A percentile compares a stretch with the other conserved stretches of the same genome.
Conservation (phyloP, 2,329 filamentous ascomycete genomes). For the Aphanoascus verrucosus region DNA sequence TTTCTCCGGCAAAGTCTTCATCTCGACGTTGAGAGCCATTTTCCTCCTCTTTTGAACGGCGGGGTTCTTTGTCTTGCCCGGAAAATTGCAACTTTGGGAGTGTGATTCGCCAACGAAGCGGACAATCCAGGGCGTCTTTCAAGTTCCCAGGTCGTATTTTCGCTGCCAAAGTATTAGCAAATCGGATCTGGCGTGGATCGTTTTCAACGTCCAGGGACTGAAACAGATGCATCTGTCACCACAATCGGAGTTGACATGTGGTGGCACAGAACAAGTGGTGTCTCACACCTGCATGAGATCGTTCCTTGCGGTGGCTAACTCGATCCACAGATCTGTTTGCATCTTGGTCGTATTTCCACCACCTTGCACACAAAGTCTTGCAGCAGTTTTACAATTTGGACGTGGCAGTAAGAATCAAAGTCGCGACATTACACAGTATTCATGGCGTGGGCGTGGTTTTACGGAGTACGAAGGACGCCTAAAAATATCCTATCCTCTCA, state of each 20-base stretch:
- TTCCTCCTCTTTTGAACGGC: not conserved
- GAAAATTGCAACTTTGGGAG: not conserved
- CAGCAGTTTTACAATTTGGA: too few relatives aligned
- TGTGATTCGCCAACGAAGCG: not conserved
- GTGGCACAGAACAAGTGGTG: slow-evolving; percentile 6
- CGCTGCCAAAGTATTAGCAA: not conserved
- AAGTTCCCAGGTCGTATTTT: slow-evolving; percentile 3
- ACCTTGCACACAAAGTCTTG: not conserved
- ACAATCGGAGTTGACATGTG: slow-evolving; percentile 3
- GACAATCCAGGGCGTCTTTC: not conserved
- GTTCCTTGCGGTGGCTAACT: not conserved
- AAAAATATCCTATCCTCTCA: too few relatives aligned
- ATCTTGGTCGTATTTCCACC: not conserved
- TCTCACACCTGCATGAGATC: slow-evolving; percentile 7
- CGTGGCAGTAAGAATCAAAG: too few relatives aligned
- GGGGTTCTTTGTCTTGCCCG: not conserved
- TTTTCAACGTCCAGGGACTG: not conserved
- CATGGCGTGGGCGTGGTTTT: too few relatives aligned
- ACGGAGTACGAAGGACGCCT: too few relatives aligned
- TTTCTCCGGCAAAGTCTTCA: not conserved
- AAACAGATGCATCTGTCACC: not conserved
- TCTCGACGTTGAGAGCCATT: not conserved
- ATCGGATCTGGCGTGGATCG: not conserved
- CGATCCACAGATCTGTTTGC: not conserved
- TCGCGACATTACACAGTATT: too few relatives aligned